Evolutionary conservation across 2,329 filamentous ascomycete genomes (phyloP).

Genomic region (Lachnellula subtilissima): DNA sequence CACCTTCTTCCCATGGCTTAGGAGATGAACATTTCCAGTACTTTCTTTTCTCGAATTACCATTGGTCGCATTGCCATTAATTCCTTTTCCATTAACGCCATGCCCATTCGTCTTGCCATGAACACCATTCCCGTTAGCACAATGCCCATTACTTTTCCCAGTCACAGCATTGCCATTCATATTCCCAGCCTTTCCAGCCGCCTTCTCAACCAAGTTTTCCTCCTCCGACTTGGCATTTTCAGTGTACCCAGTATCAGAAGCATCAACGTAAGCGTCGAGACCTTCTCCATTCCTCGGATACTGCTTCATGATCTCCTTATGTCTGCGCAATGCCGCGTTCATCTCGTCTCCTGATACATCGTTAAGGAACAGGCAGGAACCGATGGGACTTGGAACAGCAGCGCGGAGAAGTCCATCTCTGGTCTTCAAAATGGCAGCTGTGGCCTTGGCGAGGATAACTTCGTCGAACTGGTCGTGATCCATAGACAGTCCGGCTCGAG

Average conservation of each 20-base stretch:
- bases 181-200: slow-evolving; percentile 22
- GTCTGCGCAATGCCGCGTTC: slow-evolving; percentile 52
- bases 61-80: not conserved
- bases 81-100: not conserved
- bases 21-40: not conserved
- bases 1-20: not conserved
- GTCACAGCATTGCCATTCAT: slow-evolving; percentile 17
- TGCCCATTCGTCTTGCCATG: slow-evolving; percentile 4
- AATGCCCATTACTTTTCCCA: slow-evolving; percentile 2
- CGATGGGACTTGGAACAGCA: slow-evolving; percentile 64
- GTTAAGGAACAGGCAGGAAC: slow-evolving; percentile 63
- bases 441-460: slow-evolving; percentile 59
- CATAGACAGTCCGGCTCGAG: slow-evolving; percentile 65
- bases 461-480: slow-evolving; percentile 66
- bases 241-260: slow-evolving; percentile 59
- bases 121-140: not conserved
- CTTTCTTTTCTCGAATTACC: not conserved
- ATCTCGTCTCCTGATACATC: slow-evolving; percentile 60
- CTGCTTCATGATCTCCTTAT: slow-evolving; percentile 59
- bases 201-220: slow-evolving; percentile 21
- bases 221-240: slow-evolving; percentile 27
- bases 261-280: slow-evolving; percentile 64
- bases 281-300: slow-evolving; percentile 62
- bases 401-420: slow-evolving; percentile 64
- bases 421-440: slow-evolving; percentile 65